Evolutionary conservation across 148 eudicot species (phyloP).

Genomic region (Chenopodium formosanum): DNA sequence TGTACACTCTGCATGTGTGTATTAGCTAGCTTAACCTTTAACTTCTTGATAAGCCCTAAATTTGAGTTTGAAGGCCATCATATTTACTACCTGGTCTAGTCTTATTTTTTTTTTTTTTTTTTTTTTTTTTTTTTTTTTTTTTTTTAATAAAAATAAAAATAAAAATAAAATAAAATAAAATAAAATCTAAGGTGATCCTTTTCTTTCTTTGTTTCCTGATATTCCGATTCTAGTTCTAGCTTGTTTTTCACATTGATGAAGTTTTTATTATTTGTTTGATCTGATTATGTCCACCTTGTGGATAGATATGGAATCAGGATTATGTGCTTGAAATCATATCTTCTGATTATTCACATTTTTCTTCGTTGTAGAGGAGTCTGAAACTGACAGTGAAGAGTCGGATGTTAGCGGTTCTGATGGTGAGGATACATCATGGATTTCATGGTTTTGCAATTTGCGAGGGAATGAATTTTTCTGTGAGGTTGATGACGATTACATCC

Average conservation of each 20-base stretch:
- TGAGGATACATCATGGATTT: constrained; percentile 70
- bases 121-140: too few species aligned
- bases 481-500: constrained; percentile 77
- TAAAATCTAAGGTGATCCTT: too few species aligned
- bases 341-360: constrained; percentile 23
- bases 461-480: constrained; percentile 75
- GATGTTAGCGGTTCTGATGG: constrained; percentile 77
- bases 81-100: too few species aligned
- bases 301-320: constrained; percentile 14
- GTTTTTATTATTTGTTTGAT: constrained; percentile 1
- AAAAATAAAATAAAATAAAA: too few species aligned
- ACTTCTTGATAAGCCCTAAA: background rate
- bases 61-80: background rate
- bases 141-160: too few species aligned
- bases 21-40: background rate
- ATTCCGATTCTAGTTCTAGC: background rate
- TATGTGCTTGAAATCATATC: background rate
- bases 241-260: background rate
- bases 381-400: constrained; percentile 69
- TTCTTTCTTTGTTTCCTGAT: background rate
- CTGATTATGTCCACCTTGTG: background rate
- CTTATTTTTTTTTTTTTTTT: too few species aligned
- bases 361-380: constrained; percentile 55
- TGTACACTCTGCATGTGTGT: too few species aligned
- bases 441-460: constrained; percentile 72